These are phyloP conservation scores for Heteromeles arbutifolia DNA, from an alignment of 306 rosid species.

Conservation along the genomic window DNA sequence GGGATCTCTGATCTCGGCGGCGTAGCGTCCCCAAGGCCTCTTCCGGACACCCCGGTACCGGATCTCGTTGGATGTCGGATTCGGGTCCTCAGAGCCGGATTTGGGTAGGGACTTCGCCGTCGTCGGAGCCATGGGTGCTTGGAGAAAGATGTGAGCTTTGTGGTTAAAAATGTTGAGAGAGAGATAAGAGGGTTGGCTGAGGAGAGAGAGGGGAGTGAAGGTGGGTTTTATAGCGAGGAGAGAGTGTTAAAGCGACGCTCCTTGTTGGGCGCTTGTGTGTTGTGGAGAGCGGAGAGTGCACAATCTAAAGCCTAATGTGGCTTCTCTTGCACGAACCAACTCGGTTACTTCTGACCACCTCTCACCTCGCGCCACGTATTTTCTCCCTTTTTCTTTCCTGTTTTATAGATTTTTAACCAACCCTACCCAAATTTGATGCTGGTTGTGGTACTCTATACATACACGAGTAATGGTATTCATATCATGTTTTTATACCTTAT, in stretches of 20 bases:
- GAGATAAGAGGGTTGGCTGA: slow-evolving; percentile 20
- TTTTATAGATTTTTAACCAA: not conserved
- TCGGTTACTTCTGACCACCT: slow-evolving; percentile 20
- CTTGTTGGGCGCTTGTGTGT: slow-evolving; percentile 42
- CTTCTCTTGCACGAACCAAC: slow-evolving; percentile 45
- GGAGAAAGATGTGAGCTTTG: not conserved
- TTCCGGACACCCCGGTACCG: slow-evolving; percentile 73
- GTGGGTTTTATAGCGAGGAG: slow-evolving; percentile 23
- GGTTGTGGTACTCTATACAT: not conserved
- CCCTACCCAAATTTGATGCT: not conserved
- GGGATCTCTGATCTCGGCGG: slow-evolving; percentile 93
- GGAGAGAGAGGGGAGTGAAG: slow-evolving; percentile 1
- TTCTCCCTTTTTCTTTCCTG: not conserved
- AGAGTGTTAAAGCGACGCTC: slow-evolving; percentile 48
- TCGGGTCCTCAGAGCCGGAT: not conserved
- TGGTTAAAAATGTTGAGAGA: not conserved
- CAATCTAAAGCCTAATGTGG: slow-evolving; percentile 26
- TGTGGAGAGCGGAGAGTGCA: not conserved
- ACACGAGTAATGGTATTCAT: too few relatives aligned
- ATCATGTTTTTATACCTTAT: too few relatives aligned
- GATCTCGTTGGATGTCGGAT: slow-evolving; percentile 47
- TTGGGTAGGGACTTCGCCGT: not conserved
- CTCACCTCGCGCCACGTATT: slow-evolving; percentile 25
- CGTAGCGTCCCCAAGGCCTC: slow-evolving; percentile 92
- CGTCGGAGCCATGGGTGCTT: slow-evolving; percentile 43